phyloP scores from a whole-genome alignment of 305 asterid genomes.

The Fraxinus ornus region DNA sequence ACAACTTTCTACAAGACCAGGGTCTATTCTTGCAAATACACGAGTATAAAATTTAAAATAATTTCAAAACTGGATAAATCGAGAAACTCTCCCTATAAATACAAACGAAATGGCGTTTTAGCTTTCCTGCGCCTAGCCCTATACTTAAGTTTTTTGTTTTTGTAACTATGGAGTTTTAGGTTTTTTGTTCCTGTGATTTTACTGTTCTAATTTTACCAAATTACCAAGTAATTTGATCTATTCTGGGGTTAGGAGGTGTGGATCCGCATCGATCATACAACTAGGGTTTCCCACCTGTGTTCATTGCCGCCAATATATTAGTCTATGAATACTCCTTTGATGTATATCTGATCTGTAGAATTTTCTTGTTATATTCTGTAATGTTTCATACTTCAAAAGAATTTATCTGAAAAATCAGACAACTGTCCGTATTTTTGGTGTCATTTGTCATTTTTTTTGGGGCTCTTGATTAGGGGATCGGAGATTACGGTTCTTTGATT shows the following conservation, averaged over 20 bases:
- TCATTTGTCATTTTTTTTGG: slow-evolving; percentile 6
- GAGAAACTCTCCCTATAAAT: slow-evolving; percentile 25
- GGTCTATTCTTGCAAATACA: neutral
- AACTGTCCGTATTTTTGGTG: slow-evolving; percentile 12
- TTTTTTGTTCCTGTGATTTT: slow-evolving; percentile 17
- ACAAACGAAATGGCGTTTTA: slow-evolving; percentile 21
- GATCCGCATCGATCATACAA: slow-evolving; percentile 44
- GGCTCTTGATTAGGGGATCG: slow-evolving; percentile 30
- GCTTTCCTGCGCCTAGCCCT: slow-evolving; percentile 70
- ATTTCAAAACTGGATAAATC: slow-evolving; percentile 3
- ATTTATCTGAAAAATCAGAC: slow-evolving; percentile 9
- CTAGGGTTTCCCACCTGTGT: slow-evolving; percentile 72
- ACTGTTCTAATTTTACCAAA: slow-evolving; percentile 22
- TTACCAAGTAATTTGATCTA: slow-evolving; percentile 33
- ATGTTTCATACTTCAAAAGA: slow-evolving; percentile 4
- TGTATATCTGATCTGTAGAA: slow-evolving; percentile 33
- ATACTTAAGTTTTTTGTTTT: slow-evolving; percentile 38
- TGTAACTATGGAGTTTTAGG: slow-evolving; percentile 31
- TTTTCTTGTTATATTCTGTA: slow-evolving; percentile 16
- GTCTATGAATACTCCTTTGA: slow-evolving; percentile 21
- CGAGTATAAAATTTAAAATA: too few species aligned
- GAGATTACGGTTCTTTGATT: slow-evolving; percentile 29
- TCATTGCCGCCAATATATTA: slow-evolving; percentile 44
- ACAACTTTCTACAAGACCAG: neutral
- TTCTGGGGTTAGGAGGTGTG: slow-evolving; percentile 64